phyloP scores from a whole-genome alignment of 2,329 filamentous ascomycete species.

The Fusarium pseudoanthophilum region DNA sequence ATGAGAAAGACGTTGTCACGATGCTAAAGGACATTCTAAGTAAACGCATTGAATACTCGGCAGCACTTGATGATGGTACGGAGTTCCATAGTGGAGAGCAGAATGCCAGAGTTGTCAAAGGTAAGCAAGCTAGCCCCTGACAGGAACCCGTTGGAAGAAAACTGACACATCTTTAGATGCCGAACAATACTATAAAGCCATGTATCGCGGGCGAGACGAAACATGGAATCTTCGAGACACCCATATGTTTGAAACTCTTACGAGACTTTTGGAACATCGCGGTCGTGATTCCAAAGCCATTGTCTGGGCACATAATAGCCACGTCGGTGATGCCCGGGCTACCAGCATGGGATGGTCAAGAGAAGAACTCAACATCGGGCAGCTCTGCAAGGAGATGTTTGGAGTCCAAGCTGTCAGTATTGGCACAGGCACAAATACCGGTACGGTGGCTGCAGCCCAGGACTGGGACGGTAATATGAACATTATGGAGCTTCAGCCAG shows the following conservation, averaged over 20 bases:
- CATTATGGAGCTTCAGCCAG: constrained; percentile 21
- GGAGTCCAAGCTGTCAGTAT: constrained; percentile 12
- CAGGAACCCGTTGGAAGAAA: no score
- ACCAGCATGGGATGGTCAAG: constrained; percentile 32
- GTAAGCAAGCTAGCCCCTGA: neutral
- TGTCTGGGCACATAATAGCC: constrained; percentile 33
- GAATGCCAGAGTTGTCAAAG: constrained; percentile 28
- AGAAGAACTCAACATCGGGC: constrained; percentile 25
- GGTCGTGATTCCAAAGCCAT: constrained; percentile 20
- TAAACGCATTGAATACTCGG: constrained; percentile 20
- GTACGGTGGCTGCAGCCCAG: constrained; percentile 28
- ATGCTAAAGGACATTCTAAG: constrained; percentile 20
- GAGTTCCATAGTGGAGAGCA: constrained; percentile 29
- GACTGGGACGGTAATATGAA: constrained; percentile 29
- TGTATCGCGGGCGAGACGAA: constrained; percentile 27
- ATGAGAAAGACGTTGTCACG: constrained; percentile 14
- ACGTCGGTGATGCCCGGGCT: constrained; percentile 26
- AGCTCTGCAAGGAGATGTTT: constrained; percentile 26
- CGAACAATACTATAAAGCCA: constrained; percentile 29
- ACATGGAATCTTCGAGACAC: constrained; percentile 31
- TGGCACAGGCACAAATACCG: constrained; percentile 21
- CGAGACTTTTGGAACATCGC: constrained; percentile 25
- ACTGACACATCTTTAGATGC: constrained; percentile 6
- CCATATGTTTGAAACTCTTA: constrained; percentile 27
- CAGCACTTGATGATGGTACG: neutral